Evolutionary conservation across 805 yeast genomes (phyloP).

Genomic region (Nakazawaea wyomingensis): DNA sequence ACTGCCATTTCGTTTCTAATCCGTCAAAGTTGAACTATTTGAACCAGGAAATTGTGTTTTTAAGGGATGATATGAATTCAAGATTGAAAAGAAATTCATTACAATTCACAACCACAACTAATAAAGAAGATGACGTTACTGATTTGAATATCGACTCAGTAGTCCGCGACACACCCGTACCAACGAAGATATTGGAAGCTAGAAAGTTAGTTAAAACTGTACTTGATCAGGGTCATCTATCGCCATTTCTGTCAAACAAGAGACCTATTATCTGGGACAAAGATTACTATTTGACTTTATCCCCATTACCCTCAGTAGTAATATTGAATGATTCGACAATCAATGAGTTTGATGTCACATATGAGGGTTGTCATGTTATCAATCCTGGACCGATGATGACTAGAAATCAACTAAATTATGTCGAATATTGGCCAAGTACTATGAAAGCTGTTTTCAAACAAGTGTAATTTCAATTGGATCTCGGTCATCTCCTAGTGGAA

Average conservation of each 20-base stretch:
- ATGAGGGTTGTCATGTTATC: conserved; percentile 75
- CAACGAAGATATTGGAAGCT: conserved; percentile 51
- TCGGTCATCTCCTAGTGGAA: conserved; percentile 10
- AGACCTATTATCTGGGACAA: conserved; percentile 66
- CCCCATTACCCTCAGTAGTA: conserved; percentile 70
- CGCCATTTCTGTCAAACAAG: conserved; percentile 64
- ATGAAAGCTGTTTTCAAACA: conserved; percentile 48
- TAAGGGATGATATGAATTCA: conserved; percentile 67
- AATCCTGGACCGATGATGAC: conserved; percentile 59
- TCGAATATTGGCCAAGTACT: conserved; percentile 65
- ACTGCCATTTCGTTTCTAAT: conserved; percentile 61
- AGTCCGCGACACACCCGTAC: conserved; percentile 20
- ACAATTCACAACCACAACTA: conserved; percentile 37
- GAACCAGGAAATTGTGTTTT: conserved; percentile 75
- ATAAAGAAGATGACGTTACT: conserved; percentile 20
- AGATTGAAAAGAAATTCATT: conserved; percentile 70
- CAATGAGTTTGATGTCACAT: conserved; percentile 67
- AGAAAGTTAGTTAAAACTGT: conserved; percentile 73
- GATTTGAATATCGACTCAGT: conserved; percentile 18
- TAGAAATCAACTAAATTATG: conserved; percentile 49
- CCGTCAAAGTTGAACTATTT: conserved; percentile 76
- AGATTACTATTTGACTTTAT: conserved; percentile 63
- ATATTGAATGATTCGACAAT: conserved; percentile 68
- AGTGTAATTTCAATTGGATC: conserved; percentile 19
- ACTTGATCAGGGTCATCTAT: conserved; percentile 80